Percentiles rank a stretch among this genome's conserved stretches.
Conservation (phyloP, 192 early-diverging fungal species). For the Nowakowskiella sp. region DNA sequence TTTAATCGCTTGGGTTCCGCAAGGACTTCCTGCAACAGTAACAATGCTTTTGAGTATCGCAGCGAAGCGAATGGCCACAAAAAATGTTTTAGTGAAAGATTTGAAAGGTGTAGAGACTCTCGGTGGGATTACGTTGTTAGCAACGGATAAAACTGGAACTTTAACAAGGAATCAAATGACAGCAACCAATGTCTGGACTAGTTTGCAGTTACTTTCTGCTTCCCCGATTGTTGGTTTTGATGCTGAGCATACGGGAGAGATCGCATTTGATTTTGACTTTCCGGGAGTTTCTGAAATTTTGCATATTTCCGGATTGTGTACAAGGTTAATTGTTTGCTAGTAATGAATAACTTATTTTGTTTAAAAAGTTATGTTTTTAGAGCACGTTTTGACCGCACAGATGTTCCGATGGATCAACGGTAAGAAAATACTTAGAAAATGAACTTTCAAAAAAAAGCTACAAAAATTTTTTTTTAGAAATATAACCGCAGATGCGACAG, state of each 20-base stretch:
- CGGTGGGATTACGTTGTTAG: conserved; percentile 76
- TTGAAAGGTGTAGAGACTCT: conserved; percentile 83
- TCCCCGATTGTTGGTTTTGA: neutral
- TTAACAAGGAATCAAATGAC: conserved; percentile 85
- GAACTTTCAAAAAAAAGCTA: neutral
- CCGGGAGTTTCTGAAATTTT: conserved; percentile 60
- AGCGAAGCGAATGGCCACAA: conserved; percentile 72
- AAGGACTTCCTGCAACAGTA: conserved; percentile 76
- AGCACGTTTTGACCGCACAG: conserved; percentile 24
- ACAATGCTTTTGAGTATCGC: conserved; percentile 77
- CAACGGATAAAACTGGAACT: conserved; percentile 85
- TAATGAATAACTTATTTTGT: neutral
- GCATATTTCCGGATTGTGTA: conserved; percentile 58
- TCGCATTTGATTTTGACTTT: conserved; percentile 3
- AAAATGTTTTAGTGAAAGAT: conserved; percentile 81
- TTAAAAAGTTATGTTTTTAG: conserved; percentile 18
- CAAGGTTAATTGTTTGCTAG: conserved; percentile 10
- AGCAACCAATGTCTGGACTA: conserved; percentile 71
- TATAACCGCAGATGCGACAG: conserved; percentile 64
- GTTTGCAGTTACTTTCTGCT: conserved; percentile 40
- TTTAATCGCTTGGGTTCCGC: conserved; percentile 52
- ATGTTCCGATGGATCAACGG: conserved; percentile 6
- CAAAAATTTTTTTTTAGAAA: conserved; percentile 28
- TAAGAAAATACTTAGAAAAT: too few species aligned
- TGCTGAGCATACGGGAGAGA: conserved; percentile 3